A percentile compares a stretch with the other conserved stretches of the same genome.
phyloP scores from a whole-genome alignment of 129 eudicot species.

The Flaveria linearis region DNA sequence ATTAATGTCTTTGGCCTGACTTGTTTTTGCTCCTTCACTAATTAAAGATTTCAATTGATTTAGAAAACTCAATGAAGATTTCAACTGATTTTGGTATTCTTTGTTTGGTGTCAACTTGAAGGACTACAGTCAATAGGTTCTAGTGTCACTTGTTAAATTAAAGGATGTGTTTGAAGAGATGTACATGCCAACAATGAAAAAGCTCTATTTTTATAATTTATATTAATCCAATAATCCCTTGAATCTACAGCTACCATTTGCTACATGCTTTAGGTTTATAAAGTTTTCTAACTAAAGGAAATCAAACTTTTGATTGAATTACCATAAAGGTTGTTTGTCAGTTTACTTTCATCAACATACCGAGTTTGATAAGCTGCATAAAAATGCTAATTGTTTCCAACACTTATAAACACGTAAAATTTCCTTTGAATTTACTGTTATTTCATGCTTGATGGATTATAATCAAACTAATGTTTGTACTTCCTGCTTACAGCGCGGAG shows the following conservation, averaged over 20 bases:
- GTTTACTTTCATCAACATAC: neutral
- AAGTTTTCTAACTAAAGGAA: neutral
- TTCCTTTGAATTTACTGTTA: neutral
- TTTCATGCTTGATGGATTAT: neutral
- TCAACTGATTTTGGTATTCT: neutral
- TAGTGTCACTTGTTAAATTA: too few relatives aligned
- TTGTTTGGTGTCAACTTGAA: too few relatives aligned
- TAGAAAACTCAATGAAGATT: neutral
- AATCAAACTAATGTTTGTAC: neutral
- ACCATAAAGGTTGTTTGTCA: neutral
- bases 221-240: neutral
- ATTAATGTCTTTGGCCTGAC: too few relatives aligned
- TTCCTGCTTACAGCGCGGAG: constrained; percentile 6
- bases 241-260: neutral
- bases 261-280: neutral
- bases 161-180: neutral
- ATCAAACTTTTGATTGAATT: neutral
- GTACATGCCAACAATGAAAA: neutral
- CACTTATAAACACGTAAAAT: neutral
- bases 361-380: neutral
- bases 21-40: neutral
- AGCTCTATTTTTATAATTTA: neutral
- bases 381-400: neutral
- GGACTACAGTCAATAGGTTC: too few relatives aligned
- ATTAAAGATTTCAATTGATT: neutral